Percentiles rank a stretch among this genome's conserved stretches.
Conservation (phyloP, 2,329 filamentous ascomycete genomes). For the Neonectria ditissima region DNA sequence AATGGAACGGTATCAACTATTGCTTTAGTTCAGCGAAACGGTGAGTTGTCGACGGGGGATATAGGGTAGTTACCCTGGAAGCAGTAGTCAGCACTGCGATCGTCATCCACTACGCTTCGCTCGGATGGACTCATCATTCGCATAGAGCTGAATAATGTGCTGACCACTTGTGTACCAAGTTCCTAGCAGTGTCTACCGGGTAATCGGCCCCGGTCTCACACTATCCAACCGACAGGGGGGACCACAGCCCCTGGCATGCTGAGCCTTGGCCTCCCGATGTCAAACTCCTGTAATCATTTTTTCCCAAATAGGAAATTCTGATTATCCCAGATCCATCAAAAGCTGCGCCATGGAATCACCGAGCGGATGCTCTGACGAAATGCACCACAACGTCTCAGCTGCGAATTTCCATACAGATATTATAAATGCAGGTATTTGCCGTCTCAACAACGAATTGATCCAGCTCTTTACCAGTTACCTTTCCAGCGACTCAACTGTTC, state of each 20-base stretch:
- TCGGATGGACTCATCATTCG: too few relatives aligned
- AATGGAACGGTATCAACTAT: neutral
- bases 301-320: slow-evolving; percentile 26
- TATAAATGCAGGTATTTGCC: neutral
- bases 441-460: neutral
- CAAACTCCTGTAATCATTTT: neutral
- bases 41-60: neutral
- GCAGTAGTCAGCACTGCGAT: too few relatives aligned
- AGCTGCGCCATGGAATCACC: neutral
- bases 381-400: neutral
- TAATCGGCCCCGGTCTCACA: too few relatives aligned
- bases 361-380: neutral
- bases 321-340: neutral
- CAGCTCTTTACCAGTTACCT: neutral
- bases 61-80: too few relatives aligned
- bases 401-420: neutral
- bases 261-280: neutral
- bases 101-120: too few relatives aligned
- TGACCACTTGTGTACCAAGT: too few relatives aligned
- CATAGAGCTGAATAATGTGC: neutral
- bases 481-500: neutral
- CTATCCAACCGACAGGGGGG: too few relatives aligned
- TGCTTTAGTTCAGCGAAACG: neutral
- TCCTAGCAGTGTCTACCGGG: too few relatives aligned
- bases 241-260: neutral